These are phyloP conservation scores for Gossypium schwendimanii DNA, from an alignment of 441 rosid species.

Conservation along the genomic window DNA sequence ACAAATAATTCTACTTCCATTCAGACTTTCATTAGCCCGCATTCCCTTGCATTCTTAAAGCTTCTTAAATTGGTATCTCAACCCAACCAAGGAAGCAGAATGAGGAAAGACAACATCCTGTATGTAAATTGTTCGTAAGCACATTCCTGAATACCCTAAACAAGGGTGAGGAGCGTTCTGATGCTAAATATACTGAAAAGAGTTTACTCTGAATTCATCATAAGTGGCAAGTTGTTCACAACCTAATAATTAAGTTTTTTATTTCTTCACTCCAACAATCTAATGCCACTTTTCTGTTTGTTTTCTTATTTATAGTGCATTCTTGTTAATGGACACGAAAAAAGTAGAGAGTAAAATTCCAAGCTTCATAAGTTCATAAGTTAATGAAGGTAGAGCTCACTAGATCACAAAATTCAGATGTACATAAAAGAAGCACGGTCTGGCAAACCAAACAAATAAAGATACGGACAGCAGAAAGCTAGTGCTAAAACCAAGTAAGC, in stretches of 20 bases:
- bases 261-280: neutral
- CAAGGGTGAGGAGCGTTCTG: neutral
- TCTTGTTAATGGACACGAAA: neutral
- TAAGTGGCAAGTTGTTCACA: neutral
- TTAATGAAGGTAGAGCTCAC: neutral
- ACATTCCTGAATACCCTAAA: neutral
- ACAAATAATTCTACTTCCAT: neutral
- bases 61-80: neutral
- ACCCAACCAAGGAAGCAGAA: neutral
- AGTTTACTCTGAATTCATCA: neutral
- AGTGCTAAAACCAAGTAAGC: neutral
- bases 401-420: neutral
- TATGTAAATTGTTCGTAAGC: neutral
- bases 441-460: neutral
- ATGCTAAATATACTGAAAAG: neutral
- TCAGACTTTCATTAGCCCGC: neutral
- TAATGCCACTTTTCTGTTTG: neutral
- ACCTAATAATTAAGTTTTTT: neutral
- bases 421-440: neutral
- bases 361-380: neutral
- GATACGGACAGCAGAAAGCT: neutral
- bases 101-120: neutral
- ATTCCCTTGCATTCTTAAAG: neutral
- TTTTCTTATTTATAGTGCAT: neutral
- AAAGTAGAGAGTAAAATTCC: neutral